Percentiles rank a stretch among this genome's conserved stretches.
phyloP scores from a whole-genome alignment of 2,329 filamentous ascomycete species.

The Ceratocystis huliohia region DNA sequence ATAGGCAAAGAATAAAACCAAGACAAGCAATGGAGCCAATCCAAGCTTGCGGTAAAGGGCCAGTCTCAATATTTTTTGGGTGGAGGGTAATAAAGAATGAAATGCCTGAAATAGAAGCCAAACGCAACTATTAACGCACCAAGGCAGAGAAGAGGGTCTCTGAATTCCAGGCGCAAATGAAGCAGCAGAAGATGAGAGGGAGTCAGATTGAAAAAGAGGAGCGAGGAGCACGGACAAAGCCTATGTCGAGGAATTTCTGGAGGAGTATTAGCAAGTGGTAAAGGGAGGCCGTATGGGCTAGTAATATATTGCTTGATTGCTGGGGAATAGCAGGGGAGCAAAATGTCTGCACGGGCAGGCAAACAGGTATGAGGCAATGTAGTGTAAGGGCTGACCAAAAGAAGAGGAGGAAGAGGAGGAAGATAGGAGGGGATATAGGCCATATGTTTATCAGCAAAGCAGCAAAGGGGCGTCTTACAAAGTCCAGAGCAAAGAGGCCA shows the following conservation, averaged over 20 bases:
- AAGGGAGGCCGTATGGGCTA: not conserved
- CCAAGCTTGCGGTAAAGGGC: not conserved
- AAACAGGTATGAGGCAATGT: not conserved
- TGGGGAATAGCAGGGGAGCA: not conserved
- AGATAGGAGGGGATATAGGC: not conserved
- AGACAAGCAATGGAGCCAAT: not conserved
- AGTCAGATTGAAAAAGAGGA: not conserved
- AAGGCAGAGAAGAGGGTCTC: conserved; percentile 3
- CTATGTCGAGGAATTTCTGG: not conserved
- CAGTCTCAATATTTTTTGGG: not conserved
- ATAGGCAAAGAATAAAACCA: not conserved
- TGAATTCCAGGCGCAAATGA: not conserved
- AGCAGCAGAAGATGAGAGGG: not conserved
- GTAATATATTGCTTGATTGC: not conserved
- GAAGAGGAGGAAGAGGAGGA: not conserved
- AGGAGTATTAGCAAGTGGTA: not conserved
- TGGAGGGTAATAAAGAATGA: not conserved
- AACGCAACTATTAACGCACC: not conserved
- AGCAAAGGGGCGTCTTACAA: not conserved
- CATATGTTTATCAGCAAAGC: not conserved
- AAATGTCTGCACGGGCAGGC: not conserved
- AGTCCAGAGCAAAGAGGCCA: not conserved
- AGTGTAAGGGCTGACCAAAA: not conserved
- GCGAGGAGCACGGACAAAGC: not conserved
- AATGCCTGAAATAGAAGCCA: not conserved